Percentiles rank a stretch among this genome's conserved stretches.
Evolutionary conservation across 2,329 filamentous ascomycete genomes (phyloP).

Genomic region (Thermomyces lanuginosus): DNA sequence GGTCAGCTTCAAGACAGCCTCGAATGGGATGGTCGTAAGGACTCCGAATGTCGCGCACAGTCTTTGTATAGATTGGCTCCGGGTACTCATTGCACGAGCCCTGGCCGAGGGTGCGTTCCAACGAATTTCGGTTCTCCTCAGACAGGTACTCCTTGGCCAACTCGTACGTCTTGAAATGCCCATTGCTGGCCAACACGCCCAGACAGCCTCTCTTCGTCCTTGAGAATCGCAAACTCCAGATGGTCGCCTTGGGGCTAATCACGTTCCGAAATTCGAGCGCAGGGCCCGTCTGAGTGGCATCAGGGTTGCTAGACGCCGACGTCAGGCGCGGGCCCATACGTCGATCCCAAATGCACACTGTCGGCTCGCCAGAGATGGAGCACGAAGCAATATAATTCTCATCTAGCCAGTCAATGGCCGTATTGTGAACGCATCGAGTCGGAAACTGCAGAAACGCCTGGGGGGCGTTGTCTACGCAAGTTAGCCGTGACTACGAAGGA

Average conservation of each 20-base stretch:
- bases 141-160: slow-evolving; percentile 34
- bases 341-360: slow-evolving; percentile 47
- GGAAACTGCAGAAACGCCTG: slow-evolving; percentile 32
- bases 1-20: slow-evolving; percentile 29
- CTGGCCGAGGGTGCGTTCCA: slow-evolving; percentile 25
- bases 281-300: slow-evolving; percentile 27
- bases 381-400: slow-evolving; percentile 50
- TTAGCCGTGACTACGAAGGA: slow-evolving; percentile 4
- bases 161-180: slow-evolving; percentile 42
- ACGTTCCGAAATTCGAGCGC: slow-evolving; percentile 43
- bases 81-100: slow-evolving; percentile 25
- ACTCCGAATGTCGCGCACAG: slow-evolving; percentile 27
- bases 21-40: slow-evolving; percentile 32
- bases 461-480: slow-evolving; percentile 17
- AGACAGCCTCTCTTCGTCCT: slow-evolving; percentile 41
- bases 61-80: slow-evolving; percentile 30
- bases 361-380: slow-evolving; percentile 37
- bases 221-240: slow-evolving; percentile 48
- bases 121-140: slow-evolving; percentile 22
- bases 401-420: slow-evolving; percentile 47
- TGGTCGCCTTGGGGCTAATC: slow-evolving; percentile 35
- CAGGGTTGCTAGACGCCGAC: slow-evolving; percentile 18
- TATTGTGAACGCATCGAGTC: slow-evolving; percentile 46
- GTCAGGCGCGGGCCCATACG: slow-evolving; percentile 30
- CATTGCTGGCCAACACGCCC: slow-evolving; percentile 42